A percentile compares a stretch with the other conserved stretches of the same genome.
phyloP scores from a whole-genome alignment of 306 rosid genomes.

The Ziziphus jujuba region DNA sequence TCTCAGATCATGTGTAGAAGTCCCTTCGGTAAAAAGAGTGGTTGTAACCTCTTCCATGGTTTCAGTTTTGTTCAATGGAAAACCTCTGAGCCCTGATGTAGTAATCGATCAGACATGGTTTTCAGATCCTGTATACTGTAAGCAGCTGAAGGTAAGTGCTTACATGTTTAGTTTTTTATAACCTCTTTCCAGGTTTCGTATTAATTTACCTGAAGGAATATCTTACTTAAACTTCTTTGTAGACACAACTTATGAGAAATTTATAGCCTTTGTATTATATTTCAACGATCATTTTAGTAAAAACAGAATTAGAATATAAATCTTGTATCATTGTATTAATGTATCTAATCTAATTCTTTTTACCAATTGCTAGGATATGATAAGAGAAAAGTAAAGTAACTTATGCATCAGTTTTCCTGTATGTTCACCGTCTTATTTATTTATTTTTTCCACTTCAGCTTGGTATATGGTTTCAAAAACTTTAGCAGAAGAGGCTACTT shows the following conservation, averaged over 20 bases:
- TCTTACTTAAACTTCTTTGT: too few species aligned
- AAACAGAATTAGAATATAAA: too few species aligned
- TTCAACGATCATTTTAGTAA: too few species aligned
- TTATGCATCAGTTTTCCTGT: too few species aligned
- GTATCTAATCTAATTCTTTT: too few species aligned
- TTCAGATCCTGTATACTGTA: constrained; percentile 5
- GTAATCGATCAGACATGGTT: constrained; percentile 23
- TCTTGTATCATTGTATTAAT: too few species aligned
- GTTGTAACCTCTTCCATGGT: constrained; percentile 27
- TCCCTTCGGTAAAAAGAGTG: constrained; percentile 15
- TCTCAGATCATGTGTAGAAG: constrained; percentile 16
- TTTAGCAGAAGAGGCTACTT: constrained; percentile 35
- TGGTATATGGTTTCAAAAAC: constrained; percentile 26
- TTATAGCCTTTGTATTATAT: too few species aligned
- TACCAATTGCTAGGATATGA: too few species aligned
- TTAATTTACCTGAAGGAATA: neutral
- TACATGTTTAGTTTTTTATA: too few species aligned
- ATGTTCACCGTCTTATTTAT: neutral
- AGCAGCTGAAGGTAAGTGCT: constrained; percentile 4
- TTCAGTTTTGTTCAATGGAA: neutral
- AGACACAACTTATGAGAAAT: too few species aligned
- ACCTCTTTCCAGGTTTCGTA: neutral
- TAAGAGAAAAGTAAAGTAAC: too few species aligned
- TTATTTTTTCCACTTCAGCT: neutral
- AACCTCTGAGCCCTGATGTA: constrained; percentile 17